These are phyloP conservation scores for Ophiostoma angusticollis DNA, from an alignment of 2,329 filamentous ascomycete genomes.

Conservation along the genomic window DNA sequence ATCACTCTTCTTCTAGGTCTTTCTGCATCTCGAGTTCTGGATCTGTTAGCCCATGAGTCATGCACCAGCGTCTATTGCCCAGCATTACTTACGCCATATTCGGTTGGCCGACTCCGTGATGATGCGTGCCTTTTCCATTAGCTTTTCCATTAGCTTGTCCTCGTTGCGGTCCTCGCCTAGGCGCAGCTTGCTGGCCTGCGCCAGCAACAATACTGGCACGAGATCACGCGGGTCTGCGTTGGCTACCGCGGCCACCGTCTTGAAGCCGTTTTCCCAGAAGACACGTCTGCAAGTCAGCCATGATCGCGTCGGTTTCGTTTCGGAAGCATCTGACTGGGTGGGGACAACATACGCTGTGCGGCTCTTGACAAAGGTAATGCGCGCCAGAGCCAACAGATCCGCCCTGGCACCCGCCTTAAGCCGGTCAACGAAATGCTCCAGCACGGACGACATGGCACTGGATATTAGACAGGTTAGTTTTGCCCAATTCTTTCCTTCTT, in stretches of 20 bases:
- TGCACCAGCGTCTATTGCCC: neutral
- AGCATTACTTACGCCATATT: constrained; percentile 48
- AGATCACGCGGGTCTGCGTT: constrained; percentile 56
- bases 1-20: constrained; percentile 13
- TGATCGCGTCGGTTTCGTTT: constrained; percentile 9
- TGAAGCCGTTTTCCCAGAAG: constrained; percentile 67
- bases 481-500: too few species aligned
- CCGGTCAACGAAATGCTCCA: constrained; percentile 65
- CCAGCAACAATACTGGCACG: constrained; percentile 55
- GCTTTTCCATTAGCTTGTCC: constrained; percentile 3
- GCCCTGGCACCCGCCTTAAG: constrained; percentile 58
- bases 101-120: constrained; percentile 57
- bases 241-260: constrained; percentile 52
- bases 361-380: constrained; percentile 65
- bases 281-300: constrained; percentile 28
- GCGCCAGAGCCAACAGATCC: constrained; percentile 57
- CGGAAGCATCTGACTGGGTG: too few species aligned
- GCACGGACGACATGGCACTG: constrained; percentile 54
- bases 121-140: constrained; percentile 44
- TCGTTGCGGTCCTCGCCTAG: constrained; percentile 17
- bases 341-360: constrained; percentile 45
- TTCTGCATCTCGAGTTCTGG: constrained; percentile 15
- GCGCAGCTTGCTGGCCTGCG: constrained; percentile 52
- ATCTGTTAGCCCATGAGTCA: constrained; percentile 1
- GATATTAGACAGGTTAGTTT: neutral